Evolutionary conservation across 441 rosid species (phyloP), one percentile per base, ranked within the genome.

Genomic region (Breynia disticha): DNA sequence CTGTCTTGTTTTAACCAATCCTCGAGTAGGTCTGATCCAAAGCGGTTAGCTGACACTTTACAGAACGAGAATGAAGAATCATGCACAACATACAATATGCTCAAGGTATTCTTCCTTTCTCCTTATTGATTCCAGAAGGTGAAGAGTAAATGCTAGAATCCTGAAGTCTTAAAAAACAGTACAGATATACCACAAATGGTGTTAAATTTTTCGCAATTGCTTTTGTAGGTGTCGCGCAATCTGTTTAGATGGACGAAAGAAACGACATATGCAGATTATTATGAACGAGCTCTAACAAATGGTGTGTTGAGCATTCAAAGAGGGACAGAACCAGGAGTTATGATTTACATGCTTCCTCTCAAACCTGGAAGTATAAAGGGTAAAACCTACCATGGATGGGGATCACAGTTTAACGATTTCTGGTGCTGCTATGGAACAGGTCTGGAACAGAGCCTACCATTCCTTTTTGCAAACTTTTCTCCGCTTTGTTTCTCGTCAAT

Each of bases 361-460:
- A 71, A 73, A 39, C 83, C 57, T 24, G 95, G 98, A 46, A 75
- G 72, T 56, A 88, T 97, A 47, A 88, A 86, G 65, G 90, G 86
- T 4, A 67, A 49, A 59, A 81, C 81, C 73, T 62, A 67, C 63
- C 98, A 88, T 52, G 74, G 87, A 50, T 93, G 98, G 98, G 98
- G 95, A 69, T 79, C 87, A 55, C 75, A 67, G 13, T 73, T 70
- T 24, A 55, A 74, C 50, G 57, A 90, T 18, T 93, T 93, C 65
- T 93, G 98, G 98, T 93, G 98, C 81, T 93, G 97, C 67, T 93
- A 93, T 71, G 97, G 95, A 64, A 88, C 97, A 72, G 98, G 98
- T 87, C 41, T 52, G 51, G 20, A 37, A 49, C 15, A 10, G 2
- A 39, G 6, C 11, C 43, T 14, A 39, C 2, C 16, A 35, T 47